Conservation (phyloP, 345 rosid species). For the Bruguiera gymnorhiza region DNA sequence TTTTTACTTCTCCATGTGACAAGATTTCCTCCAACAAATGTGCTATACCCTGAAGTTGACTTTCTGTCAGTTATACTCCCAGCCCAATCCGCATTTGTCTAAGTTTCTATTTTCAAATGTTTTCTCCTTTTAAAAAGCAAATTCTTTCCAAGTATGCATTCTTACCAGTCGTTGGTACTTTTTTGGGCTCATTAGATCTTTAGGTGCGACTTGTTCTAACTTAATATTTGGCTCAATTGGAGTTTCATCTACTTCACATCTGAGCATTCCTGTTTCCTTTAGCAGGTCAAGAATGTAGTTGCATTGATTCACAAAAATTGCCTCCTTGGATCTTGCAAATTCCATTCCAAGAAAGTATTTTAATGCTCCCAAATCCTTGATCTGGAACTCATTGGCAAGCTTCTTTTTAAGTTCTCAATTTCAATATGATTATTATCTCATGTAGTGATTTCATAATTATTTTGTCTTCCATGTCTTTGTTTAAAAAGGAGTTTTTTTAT, state of each 20-base stretch:
- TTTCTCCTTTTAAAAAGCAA: too few species aligned
- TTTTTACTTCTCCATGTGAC: conserved; percentile 4
- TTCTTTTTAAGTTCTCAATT: not conserved
- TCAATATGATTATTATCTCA: not conserved
- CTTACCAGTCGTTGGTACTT: not conserved
- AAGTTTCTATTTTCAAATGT: not conserved
- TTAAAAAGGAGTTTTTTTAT: not conserved
- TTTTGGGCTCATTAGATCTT: not conserved
- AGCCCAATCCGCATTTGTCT: not conserved
- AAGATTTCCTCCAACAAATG: not conserved
- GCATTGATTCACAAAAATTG: too few species aligned
- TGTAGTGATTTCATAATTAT: not conserved
- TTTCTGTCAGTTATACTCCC: not conserved
- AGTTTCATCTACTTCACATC: not conserved
- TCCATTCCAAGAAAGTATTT: too few species aligned
- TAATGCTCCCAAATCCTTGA: not conserved
- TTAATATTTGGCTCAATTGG: not conserved
- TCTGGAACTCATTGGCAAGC: not conserved
- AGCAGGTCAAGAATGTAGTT: too few species aligned
- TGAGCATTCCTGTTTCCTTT: too few species aligned
- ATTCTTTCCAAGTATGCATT: too few species aligned
- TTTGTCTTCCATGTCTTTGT: not conserved
- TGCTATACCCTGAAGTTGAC: not conserved
- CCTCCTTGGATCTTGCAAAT: too few species aligned
- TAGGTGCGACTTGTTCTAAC: not conserved